Conservation (phyloP, 2,329 filamentous ascomycete genomes). For the Colletotrichum destructivum region DNA sequence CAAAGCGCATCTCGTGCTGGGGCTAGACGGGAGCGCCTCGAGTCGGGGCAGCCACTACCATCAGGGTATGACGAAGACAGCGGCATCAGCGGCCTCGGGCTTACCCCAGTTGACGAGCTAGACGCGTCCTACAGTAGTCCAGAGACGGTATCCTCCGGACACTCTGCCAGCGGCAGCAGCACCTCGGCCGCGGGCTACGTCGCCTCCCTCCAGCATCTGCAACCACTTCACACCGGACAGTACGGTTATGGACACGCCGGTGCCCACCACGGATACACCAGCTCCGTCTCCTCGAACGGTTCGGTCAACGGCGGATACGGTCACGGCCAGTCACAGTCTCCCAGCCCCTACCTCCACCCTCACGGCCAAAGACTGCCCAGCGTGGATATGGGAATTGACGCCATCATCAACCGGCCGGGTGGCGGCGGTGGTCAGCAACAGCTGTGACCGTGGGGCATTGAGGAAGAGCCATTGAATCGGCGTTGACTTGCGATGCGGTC, state of each 20-base stretch:
- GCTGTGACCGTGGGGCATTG: slow-evolving; percentile 29
- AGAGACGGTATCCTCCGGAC: slow-evolving; percentile 62
- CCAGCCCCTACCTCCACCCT: slow-evolving; percentile 45
- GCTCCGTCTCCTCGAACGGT: slow-evolving; percentile 66
- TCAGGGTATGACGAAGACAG: slow-evolving; percentile 77
- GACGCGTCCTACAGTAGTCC: slow-evolving; percentile 71
- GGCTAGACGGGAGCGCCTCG: slow-evolving; percentile 75
- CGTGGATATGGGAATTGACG: slow-evolving; percentile 74
- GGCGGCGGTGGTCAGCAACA: slow-evolving; percentile 46
- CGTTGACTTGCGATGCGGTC: not conserved
- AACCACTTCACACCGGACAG: slow-evolving; percentile 44
- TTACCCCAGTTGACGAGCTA: slow-evolving; percentile 72
- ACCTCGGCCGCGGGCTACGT: slow-evolving; percentile 50
- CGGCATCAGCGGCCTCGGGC: slow-evolving; percentile 75
- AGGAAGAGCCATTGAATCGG: not conserved
- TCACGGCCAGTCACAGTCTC: slow-evolving; percentile 46
- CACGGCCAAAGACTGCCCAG: slow-evolving; percentile 65
- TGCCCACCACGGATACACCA: slow-evolving; percentile 64
- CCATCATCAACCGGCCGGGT: slow-evolving; percentile 69
- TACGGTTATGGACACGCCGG: slow-evolving; percentile 48
- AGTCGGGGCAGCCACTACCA: slow-evolving; percentile 59
- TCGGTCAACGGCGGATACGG: slow-evolving; percentile 51
- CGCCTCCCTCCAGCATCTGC: slow-evolving; percentile 48
- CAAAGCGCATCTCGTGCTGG: slow-evolving; percentile 78
- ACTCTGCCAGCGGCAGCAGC: slow-evolving; percentile 57